A percentile compares a stretch with the other conserved stretches of the same genome.
Evolutionary conservation across 1,284 basidiomycete genomes (phyloP).

Genomic region (Acaromyces ingoldii): DNA sequence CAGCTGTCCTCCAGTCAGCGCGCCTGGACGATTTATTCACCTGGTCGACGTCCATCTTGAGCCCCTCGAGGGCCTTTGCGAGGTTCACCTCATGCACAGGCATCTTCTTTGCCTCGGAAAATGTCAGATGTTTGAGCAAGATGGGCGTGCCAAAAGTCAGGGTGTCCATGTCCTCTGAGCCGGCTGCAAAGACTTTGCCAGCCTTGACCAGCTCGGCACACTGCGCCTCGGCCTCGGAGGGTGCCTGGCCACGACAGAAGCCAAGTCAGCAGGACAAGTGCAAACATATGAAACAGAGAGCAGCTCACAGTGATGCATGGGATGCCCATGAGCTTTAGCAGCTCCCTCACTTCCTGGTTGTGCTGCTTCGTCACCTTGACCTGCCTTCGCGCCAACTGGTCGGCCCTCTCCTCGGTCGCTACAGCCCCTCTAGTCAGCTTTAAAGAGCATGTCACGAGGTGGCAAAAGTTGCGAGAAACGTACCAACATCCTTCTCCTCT

Average conservation of each 20-base stretch:
- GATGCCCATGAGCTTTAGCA: conserved; percentile 93
- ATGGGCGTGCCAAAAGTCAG: conserved; percentile 90
- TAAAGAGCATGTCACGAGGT: neutral
- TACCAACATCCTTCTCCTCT: conserved; percentile 89
- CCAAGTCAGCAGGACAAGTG: neutral
- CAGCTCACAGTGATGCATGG: conserved; percentile 63
- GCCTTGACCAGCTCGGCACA: conserved; percentile 94
- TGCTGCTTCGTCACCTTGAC: conserved; percentile 94
- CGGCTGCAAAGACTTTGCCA: conserved; percentile 92
- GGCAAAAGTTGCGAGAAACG: conserved; percentile 15
- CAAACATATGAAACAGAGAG: neutral
- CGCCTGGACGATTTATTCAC: conserved; percentile 53
- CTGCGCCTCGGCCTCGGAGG: conserved; percentile 96
- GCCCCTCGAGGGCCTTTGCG: conserved; percentile 73
- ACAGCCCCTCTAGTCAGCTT: too few relatives aligned
- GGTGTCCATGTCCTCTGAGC: conserved; percentile 99
- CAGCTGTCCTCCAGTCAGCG: neutral
- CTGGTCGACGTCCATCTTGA: conserved; percentile 86
- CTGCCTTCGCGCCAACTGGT: conserved; percentile 80
- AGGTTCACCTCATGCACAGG: conserved; percentile 94
- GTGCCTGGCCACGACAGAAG: too few relatives aligned
- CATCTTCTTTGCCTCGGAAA: conserved; percentile 96
- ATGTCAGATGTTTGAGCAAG: conserved; percentile 89
- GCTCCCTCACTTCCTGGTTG: conserved; percentile 86
- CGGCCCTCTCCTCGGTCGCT: conserved; percentile 70